Evolutionary conservation across 78 protist species (phyloP).

Genomic region (Diacronema lutheri): DNA sequence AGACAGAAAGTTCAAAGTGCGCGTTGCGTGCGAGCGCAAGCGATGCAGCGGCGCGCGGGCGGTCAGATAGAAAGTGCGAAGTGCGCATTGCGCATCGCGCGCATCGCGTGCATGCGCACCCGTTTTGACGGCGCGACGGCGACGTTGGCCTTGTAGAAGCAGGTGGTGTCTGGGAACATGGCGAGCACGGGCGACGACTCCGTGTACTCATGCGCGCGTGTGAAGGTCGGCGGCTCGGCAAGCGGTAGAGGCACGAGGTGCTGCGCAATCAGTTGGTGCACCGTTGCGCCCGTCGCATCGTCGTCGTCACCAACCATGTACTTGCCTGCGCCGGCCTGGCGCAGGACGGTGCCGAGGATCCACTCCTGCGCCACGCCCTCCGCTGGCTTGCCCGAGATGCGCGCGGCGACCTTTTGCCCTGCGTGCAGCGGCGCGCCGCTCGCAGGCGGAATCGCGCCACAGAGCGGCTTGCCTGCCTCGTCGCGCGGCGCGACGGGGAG

Average conservation of each 20-base stretch:
- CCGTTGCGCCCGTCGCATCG: not conserved
- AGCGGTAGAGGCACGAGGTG: not conserved
- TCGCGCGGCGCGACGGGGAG: not conserved
- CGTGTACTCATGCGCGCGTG: not conserved
- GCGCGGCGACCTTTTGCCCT: not conserved
- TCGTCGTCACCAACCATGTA: constrained; percentile 1
- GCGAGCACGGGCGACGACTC: not conserved
- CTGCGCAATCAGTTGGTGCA: not conserved
- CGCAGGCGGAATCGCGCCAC: not conserved
- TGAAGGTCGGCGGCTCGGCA: not conserved
- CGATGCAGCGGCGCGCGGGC: no score
- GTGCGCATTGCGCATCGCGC: no score
- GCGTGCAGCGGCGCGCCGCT: not conserved
- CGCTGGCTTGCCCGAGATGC: not conserved
- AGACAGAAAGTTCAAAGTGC: not conserved
- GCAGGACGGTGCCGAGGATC: not conserved
- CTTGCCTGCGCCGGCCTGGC: not conserved
- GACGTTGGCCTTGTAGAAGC: constrained; percentile 1
- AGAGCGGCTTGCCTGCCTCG: not conserved
- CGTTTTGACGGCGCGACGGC: not conserved
- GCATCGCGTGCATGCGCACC: not conserved
- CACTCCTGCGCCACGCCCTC: not conserved
- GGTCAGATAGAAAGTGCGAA: no score
- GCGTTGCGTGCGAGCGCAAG: no score
- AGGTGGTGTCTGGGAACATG: constrained; percentile 11